Evolutionary conservation across 192 early-diverging fungal species (phyloP), one percentile per base, ranked within the genome.

Genomic region (Mortierella alpina): DNA sequence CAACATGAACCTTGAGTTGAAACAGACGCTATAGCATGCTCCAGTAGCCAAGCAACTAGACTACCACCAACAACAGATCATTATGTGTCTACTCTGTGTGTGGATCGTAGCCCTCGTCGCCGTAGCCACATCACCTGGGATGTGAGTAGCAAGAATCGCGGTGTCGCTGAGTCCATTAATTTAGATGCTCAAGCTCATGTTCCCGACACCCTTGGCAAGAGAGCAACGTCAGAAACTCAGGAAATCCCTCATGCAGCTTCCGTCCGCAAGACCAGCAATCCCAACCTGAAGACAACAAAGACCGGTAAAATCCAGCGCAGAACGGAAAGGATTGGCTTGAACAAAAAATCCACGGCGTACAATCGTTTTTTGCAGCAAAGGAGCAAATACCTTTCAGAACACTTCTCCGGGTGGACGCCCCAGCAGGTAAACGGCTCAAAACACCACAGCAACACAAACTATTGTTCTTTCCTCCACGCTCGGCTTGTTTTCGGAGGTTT

Each of bases 201-300:
- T 31, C 31, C 31, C 31, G 31, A 31, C 31, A 31, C 31, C 31
- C 31, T 31, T 3, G 59, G 46, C 7, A 42, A 54, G 15, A 17
- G 6, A 9, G 69, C 40, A 15, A 23, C 23, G 53, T 31, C 50
- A 23, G 6, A 50, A 17, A 46, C 15, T 20, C 10, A 44, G 5
- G 23, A 53, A 17, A 4, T 15, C 6, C 56, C 13, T 10, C 50
- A 11, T 10, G 46, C n/a, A n/a, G n/a, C 13, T 5, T 66, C 59
- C 23, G 40, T 62, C 14, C 55, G 63, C 13, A 70, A 69, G 31
- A 63, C 64, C n/a, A 62, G 48, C 8, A 72, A 72, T 44, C 76
- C 63, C 12, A 67, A 68, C 47, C 42, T 79, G 18, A 71, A 68
- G 55, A 79, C 69, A 17, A 79, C 76, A 31, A 79, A 79, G 63